Conservation (phyloP, 768 basidiomycete genomes). For the Termitomyces eurrhizus region DNA sequence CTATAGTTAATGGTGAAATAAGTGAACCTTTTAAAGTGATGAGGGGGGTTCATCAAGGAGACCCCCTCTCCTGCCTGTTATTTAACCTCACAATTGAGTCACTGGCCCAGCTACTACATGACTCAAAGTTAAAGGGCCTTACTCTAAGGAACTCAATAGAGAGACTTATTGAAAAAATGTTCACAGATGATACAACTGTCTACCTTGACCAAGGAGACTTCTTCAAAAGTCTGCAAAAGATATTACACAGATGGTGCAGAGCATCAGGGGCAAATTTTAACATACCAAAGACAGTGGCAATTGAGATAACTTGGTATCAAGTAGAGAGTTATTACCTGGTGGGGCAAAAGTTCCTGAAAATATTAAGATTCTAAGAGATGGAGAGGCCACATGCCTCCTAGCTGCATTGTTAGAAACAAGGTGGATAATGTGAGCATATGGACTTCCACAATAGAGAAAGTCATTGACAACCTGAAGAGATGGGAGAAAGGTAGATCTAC, state of each 20-base stretch:
- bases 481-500: constrained; percentile 23
- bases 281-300: constrained; percentile 32
- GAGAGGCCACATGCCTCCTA: constrained; percentile 24
- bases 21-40: not conserved
- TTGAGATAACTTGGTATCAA: constrained; percentile 11
- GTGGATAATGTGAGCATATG: constrained; percentile 4
- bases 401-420: constrained; percentile 29
- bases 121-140: constrained; percentile 14
- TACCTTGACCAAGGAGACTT: constrained; percentile 27
- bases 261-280: constrained; percentile 41
- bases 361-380: constrained; percentile 26
- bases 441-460: constrained; percentile 19
- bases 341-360: not conserved
- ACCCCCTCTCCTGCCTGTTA: constrained; percentile 28
- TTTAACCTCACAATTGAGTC: too few relatives aligned
- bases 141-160: constrained; percentile 27
- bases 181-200: constrained; percentile 33
- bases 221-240: constrained; percentile 16
- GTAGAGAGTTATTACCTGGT: too few relatives aligned
- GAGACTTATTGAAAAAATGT: constrained; percentile 34
- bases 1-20: constrained; percentile 7
- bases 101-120: constrained; percentile 26
- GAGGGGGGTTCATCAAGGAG: constrained; percentile 25
- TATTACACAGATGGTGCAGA: constrained; percentile 36
- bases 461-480: not conserved